A percentile compares a stretch with the other conserved stretches of the same genome.
Evolutionary conservation across 768 basidiomycete species (phyloP).

Genomic region (Kwoniella botswanensis): DNA sequence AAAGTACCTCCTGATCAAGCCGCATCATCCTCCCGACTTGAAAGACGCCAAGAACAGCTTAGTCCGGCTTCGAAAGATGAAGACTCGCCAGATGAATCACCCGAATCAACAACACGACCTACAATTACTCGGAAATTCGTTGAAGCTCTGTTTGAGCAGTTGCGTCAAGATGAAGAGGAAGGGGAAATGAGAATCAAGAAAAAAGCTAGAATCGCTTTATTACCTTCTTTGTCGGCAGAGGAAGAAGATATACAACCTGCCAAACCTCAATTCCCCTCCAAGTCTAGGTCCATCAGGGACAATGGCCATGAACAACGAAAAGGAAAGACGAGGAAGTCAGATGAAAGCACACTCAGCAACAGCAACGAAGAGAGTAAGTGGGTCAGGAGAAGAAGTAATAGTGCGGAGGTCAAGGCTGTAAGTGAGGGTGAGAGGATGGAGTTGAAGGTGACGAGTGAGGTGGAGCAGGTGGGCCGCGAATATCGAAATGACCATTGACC

Average conservation of each 20-base stretch:
- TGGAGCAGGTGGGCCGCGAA: background rate
- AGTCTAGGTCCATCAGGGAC: background rate
- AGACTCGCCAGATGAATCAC: background rate
- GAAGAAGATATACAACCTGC: background rate
- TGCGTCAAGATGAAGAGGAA: background rate
- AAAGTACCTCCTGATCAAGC: too few relatives aligned
- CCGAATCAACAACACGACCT: background rate
- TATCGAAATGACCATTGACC: background rate
- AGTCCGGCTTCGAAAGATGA: background rate
- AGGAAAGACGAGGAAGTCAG: conserved; percentile 2
- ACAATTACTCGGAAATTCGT: background rate
- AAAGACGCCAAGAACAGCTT: background rate
- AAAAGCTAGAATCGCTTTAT: background rate
- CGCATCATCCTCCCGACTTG: background rate
- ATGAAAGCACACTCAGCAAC: background rate
- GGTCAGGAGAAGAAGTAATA: conserved; percentile 3
- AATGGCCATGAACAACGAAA: background rate
- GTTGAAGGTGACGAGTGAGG: background rate
- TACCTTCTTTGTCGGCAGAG: background rate
- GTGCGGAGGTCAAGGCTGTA: background rate
- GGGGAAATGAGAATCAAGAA: background rate
- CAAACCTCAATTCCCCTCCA: background rate
- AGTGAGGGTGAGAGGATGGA: background rate
- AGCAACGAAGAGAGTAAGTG: background rate
- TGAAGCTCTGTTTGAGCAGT: background rate